These are phyloP conservation scores for Blastobotrys capitulatus DNA, from an alignment of 1,139 yeast species.

Conservation along the genomic window DNA sequence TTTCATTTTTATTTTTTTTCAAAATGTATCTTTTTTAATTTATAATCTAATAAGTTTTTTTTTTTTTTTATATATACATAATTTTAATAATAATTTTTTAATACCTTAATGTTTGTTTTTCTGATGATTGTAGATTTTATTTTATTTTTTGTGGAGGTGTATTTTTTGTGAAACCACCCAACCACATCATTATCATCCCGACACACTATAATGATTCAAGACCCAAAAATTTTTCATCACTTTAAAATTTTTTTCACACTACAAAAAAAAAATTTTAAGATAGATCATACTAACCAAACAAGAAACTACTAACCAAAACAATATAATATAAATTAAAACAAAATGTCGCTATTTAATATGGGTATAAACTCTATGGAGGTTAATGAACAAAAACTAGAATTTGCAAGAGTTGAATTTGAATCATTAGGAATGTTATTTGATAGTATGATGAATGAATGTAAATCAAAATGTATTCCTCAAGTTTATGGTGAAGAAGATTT, in stretches of 20 bases:
- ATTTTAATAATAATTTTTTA: background rate
- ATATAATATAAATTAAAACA: background rate
- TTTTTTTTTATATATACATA: background rate
- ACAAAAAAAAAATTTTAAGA: background rate
- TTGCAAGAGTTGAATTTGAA: slow-evolving; percentile 71
- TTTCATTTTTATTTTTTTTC: background rate
- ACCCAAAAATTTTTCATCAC: background rate
- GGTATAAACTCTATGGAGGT: slow-evolving; percentile 40
- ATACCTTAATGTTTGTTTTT: too few relatives aligned
- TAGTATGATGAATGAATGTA: slow-evolving; percentile 52
- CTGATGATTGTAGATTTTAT: too few relatives aligned
- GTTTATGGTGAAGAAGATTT: slow-evolving; percentile 78
- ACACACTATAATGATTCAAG: too few relatives aligned
- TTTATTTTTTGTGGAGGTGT: too few relatives aligned
- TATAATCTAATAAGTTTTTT: background rate
- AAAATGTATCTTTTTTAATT: background rate
- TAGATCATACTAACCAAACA: background rate
- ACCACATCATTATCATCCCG: too few relatives aligned
- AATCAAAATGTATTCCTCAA: slow-evolving; percentile 65
- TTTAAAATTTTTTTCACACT: background rate
- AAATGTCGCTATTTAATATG: slow-evolving; percentile 30
- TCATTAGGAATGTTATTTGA: slow-evolving; percentile 68
- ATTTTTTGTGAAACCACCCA: too few relatives aligned
- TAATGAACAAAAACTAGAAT: slow-evolving; percentile 58
- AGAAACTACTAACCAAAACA: background rate